Percentiles rank a stretch among this genome's conserved stretches.
These are phyloP conservation scores for Elsinoe ampelina DNA, from an alignment of 2,329 filamentous ascomycete genomes.

Conservation along the genomic window DNA sequence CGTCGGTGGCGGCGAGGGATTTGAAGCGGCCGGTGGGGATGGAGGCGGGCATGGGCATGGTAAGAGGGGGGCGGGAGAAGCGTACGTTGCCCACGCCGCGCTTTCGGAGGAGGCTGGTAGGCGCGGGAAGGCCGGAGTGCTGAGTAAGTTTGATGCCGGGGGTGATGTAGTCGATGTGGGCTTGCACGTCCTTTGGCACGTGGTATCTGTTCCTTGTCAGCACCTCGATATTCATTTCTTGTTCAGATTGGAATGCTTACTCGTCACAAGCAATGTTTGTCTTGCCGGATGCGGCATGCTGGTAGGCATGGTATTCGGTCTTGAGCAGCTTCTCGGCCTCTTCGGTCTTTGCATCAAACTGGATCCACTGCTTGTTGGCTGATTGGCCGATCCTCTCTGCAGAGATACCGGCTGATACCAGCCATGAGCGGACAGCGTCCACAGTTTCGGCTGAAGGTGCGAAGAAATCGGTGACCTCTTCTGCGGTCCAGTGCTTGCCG, in stretches of 20 bases:
- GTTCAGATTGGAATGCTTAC: neutral
- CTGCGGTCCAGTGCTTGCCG: constrained; percentile 27
- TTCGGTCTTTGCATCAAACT: constrained; percentile 24
- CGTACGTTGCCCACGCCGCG: constrained; percentile 26
- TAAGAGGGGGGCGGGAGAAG: constrained; percentile 35
- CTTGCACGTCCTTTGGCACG: constrained; percentile 18
- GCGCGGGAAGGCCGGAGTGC: constrained; percentile 23
- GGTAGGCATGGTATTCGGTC: constrained; percentile 23
- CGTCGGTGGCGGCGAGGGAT: neutral
- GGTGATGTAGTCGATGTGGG: constrained; percentile 24
- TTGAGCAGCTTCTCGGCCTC: constrained; percentile 23
- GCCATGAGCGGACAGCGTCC: constrained; percentile 21
- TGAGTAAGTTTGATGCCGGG: constrained; percentile 23
- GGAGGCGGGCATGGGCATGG: constrained; percentile 30
- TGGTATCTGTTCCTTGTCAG: constrained; percentile 17
- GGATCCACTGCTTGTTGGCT: constrained; percentile 27
- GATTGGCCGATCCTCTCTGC: constrained; percentile 22
- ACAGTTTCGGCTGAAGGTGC: constrained; percentile 22
- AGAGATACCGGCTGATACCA: constrained; percentile 18
- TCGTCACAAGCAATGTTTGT: constrained; percentile 19
- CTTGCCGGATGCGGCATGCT: constrained; percentile 20
- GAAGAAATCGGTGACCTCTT: constrained; percentile 23
- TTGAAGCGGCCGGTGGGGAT: neutral
- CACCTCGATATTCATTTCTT: neutral
- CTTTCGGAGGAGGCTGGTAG: neutral